These are phyloP conservation scores for Hyphopichia khmerensis DNA, from an alignment of 1,139 yeast species.

Conservation along the genomic window DNA sequence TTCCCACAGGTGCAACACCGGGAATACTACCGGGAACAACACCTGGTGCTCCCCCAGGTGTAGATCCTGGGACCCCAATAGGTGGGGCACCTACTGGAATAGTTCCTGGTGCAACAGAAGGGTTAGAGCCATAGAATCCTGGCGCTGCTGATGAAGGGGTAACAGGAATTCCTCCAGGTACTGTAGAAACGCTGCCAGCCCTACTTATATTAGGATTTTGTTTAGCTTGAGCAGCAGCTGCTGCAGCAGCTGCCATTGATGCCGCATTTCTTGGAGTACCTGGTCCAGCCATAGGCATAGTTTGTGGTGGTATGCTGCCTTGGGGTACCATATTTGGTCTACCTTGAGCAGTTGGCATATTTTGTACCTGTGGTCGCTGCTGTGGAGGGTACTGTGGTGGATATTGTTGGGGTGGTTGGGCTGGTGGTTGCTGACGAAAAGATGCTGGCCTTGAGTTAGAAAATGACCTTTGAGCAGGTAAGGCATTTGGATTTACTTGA, in stretches of 20 bases:
- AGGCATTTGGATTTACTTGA: not conserved
- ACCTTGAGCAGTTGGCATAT: not conserved
- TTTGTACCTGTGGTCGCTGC: not conserved
- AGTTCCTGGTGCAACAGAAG: not conserved
- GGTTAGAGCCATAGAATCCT: not conserved
- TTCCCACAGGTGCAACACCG: not conserved
- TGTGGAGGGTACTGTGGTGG: conserved; percentile 1
- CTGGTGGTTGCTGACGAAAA: conserved; percentile 2
- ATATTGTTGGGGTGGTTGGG: conserved; percentile 1
- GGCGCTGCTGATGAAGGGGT: not conserved
- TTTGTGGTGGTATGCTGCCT: not conserved
- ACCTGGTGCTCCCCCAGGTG: not conserved
- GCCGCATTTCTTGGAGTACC: not conserved
- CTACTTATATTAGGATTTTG: conserved; percentile 3
- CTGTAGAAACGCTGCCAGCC: conserved; percentile 4
- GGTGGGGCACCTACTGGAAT: not conserved
- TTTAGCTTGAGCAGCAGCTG: not conserved
- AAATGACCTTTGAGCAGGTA: conserved; percentile 3
- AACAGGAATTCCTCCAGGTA: not conserved
- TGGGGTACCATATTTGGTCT: not conserved
- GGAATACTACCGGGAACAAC: not conserved
- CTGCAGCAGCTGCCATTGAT: not conserved
- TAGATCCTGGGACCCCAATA: not conserved
- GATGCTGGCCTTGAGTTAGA: conserved; percentile 2
- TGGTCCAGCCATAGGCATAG: not conserved